phyloP scores from a whole-genome alignment of 805 yeast species.

The Starmerella asiatica region DNA sequence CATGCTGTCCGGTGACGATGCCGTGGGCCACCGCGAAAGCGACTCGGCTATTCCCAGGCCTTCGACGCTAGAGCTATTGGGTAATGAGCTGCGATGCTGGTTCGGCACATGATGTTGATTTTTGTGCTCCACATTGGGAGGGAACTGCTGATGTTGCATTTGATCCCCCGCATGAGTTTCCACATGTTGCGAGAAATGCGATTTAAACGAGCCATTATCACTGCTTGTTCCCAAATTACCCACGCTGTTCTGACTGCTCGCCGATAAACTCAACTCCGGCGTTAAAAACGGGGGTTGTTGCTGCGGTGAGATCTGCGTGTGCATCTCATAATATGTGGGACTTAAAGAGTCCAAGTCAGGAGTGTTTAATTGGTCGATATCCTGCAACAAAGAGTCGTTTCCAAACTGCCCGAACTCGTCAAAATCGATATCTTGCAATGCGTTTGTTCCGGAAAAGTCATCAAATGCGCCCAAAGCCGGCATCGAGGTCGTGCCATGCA shows the following conservation, averaged over 20 bases:
- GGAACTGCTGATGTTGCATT: neutral
- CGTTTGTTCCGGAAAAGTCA: slow-evolving; percentile 1
- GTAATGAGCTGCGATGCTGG: neutral
- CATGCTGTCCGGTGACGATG: slow-evolving; percentile 12
- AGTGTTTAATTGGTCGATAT: slow-evolving; percentile 3
- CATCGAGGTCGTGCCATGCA: slow-evolving; percentile 5
- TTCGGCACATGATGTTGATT: neutral
- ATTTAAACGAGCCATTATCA: too few species aligned
- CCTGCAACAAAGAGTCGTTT: neutral
- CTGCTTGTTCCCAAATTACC: too few species aligned
- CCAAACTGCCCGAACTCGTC: neutral
- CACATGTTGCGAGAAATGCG: too few species aligned
- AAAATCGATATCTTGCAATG: slow-evolving; percentile 3
- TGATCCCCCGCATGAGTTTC: neutral
- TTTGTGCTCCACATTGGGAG: neutral
- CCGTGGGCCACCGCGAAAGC: slow-evolving; percentile 3
- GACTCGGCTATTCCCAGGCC: slow-evolving; percentile 17
- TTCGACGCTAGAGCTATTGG: slow-evolving; percentile 8
- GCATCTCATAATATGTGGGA: slow-evolving; percentile 11
- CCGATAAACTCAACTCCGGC: slow-evolving; percentile 14
- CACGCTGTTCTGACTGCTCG: slow-evolving; percentile 9
- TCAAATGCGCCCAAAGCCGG: neutral
- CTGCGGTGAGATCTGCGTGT: slow-evolving; percentile 1
- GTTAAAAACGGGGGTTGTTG: slow-evolving; percentile 6
- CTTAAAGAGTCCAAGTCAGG: slow-evolving; percentile 12